Evolutionary conservation across 371 early-diverging fungal genomes (phyloP), one percentile per base, ranked within the genome.

Genomic region (Syncephalastrum sp.): DNA sequence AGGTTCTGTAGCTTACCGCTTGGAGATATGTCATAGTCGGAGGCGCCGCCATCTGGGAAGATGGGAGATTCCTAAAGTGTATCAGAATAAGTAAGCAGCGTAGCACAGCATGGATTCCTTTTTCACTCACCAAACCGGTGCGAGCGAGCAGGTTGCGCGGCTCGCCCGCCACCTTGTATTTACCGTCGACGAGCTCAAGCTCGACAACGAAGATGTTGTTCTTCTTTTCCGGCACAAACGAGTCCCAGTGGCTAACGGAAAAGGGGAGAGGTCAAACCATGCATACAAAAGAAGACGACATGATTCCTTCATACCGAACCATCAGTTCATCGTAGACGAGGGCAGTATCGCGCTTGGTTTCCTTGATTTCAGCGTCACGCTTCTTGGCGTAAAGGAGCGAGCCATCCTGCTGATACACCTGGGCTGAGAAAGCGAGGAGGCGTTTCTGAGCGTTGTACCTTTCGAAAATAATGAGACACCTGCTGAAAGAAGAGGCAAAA

Each of bases 171-270:
- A 70, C 4, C 23, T 53, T 56, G 56, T 72, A 64, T 53, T 47
- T 23, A 25, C 67, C 65, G 47, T 75, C 48, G 14, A 33, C 62
- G 12, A 69, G 42, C 45, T 66, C 53, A 56, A 85, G 55, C 24
- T 66, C 49, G 16, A 81, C 77, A 3, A 75, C 68, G 65, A 86
- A 87, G 43, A 87, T 66, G 50, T 84, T 81, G 74, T 78, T 80
- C 58, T 80, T 79, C 63, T 80, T 79, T 33, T 76, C 72, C 23
- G 71, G 59, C 4, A 78, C 62, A 50, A 77, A 85, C 5, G 57
- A 57, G 63, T 90, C 90, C 90, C 90, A 90, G 52, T 88, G 90
- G 53, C 90, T 73, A 47, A 17, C 1, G 14, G 33, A 44, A 41
- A 45, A 27, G 27, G 38, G 4, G 17, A 24, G 44, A 5, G 17